Evolutionary conservation across 139 green algal genomes (phyloP).

Genomic region (Coccomyxa sp.): DNA sequence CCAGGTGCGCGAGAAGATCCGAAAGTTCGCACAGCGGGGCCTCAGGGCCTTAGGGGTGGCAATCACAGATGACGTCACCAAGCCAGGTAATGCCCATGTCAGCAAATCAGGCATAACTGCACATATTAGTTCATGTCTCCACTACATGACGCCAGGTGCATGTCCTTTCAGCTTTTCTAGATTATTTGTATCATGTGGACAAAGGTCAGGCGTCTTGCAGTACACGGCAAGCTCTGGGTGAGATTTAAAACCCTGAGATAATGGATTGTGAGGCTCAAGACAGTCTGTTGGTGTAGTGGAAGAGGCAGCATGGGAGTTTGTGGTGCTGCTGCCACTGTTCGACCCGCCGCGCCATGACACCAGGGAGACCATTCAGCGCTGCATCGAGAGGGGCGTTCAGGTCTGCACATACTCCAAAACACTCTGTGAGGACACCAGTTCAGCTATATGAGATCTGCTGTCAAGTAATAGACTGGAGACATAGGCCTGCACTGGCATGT

Average conservation of each 20-base stretch:
- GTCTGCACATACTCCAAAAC: background rate
- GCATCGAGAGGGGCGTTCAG: slow-evolving; percentile 49
- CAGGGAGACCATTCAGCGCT: slow-evolving; percentile 71
- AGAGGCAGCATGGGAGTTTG: background rate
- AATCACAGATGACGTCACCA: slow-evolving; percentile 36
- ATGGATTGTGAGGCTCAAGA: too few species aligned
- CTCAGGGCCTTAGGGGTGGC: slow-evolving; percentile 74
- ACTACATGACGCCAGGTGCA: too few species aligned
- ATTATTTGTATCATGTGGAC: too few species aligned
- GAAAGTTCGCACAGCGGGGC: slow-evolving; percentile 70
- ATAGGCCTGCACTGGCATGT: background rate
- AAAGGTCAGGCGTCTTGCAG: too few species aligned
- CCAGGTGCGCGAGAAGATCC: slow-evolving; percentile 62
- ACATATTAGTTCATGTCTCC: background rate
- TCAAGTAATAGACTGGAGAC: too few species aligned
- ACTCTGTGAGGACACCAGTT: background rate
- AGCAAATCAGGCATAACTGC: background rate
- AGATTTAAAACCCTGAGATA: too few species aligned
- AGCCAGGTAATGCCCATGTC: background rate
- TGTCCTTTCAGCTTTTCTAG: too few species aligned
- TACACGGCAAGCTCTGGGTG: too few species aligned
- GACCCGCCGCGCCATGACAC: slow-evolving; percentile 84
- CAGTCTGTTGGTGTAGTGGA: too few species aligned
- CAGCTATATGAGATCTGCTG: too few species aligned
- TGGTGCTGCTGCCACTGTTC: slow-evolving; percentile 71